phyloP scores from a whole-genome alignment of 345 rosid species.

The Noccaea caerulescens region DNA sequence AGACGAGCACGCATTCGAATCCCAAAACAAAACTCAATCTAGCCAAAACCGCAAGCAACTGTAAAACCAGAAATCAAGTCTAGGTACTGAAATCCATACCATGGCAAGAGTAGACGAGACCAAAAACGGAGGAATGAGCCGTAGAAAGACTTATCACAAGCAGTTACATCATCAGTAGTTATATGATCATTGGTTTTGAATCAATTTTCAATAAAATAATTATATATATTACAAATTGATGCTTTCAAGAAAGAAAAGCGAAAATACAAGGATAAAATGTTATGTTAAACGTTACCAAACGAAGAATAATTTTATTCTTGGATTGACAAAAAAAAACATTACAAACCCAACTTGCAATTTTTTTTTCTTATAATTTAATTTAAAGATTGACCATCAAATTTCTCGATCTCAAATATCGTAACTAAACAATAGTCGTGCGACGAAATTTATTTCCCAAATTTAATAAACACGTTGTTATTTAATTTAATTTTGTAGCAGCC shows the following conservation, averaged over 20 bases:
- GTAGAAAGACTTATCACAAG: no score
- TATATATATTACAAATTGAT: no score
- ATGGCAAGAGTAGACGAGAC: no score
- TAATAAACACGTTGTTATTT: not conserved
- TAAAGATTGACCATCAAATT: slow-evolving; percentile 1
- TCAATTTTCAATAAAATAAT: no score
- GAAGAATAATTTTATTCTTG: slow-evolving; percentile 32
- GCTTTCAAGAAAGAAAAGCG: not conserved
- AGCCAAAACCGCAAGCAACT: no score
- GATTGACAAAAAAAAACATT: slow-evolving; percentile 17
- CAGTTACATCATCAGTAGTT: no score
- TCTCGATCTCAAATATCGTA: not conserved
- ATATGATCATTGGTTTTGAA: no score
- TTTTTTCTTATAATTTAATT: not conserved
- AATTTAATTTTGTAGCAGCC: slow-evolving; percentile 10
- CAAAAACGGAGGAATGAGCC: no score
- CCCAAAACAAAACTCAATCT: no score
- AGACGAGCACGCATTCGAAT: no score
- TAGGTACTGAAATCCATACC: no score
- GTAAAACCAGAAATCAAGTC: no score
- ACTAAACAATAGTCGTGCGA: slow-evolving; percentile 13
- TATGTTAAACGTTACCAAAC: slow-evolving; percentile 6
- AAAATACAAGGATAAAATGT: not conserved
- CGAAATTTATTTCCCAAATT: not conserved
- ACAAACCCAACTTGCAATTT: slow-evolving; percentile 17